Evolutionary conservation across 2,329 filamentous ascomycete species (phyloP).

Genomic region (Hymenotorrendiella dingleyae): DNA sequence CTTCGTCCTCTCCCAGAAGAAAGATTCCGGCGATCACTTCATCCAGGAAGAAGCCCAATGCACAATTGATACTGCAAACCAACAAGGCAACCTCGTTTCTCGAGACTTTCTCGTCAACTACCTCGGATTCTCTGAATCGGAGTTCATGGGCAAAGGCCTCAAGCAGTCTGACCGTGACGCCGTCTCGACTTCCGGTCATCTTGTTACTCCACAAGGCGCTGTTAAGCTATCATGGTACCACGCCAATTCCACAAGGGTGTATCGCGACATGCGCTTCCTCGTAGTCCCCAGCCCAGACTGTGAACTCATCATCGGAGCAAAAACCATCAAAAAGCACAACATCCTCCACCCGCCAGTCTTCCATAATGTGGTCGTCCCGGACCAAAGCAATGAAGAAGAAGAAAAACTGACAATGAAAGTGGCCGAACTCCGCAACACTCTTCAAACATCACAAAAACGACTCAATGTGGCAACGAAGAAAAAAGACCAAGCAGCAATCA

Average conservation of each 20-base stretch:
- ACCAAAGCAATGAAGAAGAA: neutral
- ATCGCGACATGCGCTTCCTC: conserved; percentile 12
- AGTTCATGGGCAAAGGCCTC: neutral
- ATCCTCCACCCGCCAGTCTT: conserved; percentile 8
- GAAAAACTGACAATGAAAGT: neutral
- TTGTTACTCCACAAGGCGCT: conserved; percentile 2
- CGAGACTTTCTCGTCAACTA: conserved; percentile 2
- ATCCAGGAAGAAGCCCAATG: conserved; percentile 1
- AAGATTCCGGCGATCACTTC: conserved; percentile 35
- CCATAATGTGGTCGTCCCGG: neutral
- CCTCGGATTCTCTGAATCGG: conserved; percentile 1
- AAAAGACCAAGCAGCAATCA: neutral
- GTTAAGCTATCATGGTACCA: conserved; percentile 11
- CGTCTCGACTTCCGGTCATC: conserved; percentile 2
- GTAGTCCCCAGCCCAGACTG: conserved; percentile 4
- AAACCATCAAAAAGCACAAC: conserved; percentile 6
- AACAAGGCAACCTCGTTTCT: conserved; percentile 10
- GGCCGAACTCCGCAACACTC: neutral
- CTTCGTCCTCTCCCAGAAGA: conserved; percentile 17
- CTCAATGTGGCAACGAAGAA: neutral
- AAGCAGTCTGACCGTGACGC: neutral
- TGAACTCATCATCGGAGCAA: conserved; percentile 12
- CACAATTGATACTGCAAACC: conserved; percentile 7
- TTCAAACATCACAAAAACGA: neutral
- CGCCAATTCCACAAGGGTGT: conserved; percentile 6